phyloP scores from a whole-genome alignment of 2,329 filamentous ascomycete genomes.

The Pseudomassariella vexata region DNA sequence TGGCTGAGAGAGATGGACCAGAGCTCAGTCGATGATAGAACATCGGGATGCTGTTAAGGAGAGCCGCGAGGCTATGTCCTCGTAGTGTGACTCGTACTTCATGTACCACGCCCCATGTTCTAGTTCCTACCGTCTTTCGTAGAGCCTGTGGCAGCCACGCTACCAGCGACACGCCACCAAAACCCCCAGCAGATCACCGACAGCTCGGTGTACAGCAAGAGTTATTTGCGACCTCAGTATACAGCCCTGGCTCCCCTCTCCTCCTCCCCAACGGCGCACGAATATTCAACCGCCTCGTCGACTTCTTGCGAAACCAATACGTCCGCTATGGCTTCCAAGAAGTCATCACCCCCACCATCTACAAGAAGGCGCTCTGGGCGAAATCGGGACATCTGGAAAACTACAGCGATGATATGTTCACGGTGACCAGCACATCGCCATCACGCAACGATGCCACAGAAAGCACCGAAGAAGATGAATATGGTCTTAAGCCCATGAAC shows the following conservation, averaged over 20 bases:
- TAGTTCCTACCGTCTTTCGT: too few species aligned
- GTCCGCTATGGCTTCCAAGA: conserved; percentile 80
- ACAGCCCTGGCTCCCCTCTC: conserved; percentile 80
- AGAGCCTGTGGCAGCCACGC: conserved; percentile 25
- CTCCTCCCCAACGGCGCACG: conserved; percentile 77
- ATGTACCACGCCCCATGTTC: too few species aligned
- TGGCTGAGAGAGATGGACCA: too few species aligned
- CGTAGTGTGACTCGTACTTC: too few species aligned
- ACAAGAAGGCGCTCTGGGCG: conserved; percentile 83
- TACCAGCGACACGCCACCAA: conserved; percentile 16
- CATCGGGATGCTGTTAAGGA: conserved; percentile 5
- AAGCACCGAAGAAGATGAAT: conserved; percentile 24
- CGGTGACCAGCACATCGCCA: conserved; percentile 56
- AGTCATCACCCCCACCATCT: conserved; percentile 85
- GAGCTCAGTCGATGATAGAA: too few species aligned
- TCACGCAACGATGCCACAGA: conserved; percentile 26
- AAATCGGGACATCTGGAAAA: conserved; percentile 84
- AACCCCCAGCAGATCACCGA: conserved; percentile 46
- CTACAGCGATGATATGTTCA: conserved; percentile 90
- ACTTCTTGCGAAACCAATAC: conserved; percentile 80
- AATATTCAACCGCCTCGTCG: conserved; percentile 77
- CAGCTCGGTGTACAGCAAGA: conserved; percentile 60
- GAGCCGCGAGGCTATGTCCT: conserved; percentile 1
- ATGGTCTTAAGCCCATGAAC: conserved; percentile 92
- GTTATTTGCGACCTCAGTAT: conserved; percentile 72